Evolutionary conservation across 1,284 basidiomycete species (phyloP).

Genomic region (Puccinia hordei): DNA sequence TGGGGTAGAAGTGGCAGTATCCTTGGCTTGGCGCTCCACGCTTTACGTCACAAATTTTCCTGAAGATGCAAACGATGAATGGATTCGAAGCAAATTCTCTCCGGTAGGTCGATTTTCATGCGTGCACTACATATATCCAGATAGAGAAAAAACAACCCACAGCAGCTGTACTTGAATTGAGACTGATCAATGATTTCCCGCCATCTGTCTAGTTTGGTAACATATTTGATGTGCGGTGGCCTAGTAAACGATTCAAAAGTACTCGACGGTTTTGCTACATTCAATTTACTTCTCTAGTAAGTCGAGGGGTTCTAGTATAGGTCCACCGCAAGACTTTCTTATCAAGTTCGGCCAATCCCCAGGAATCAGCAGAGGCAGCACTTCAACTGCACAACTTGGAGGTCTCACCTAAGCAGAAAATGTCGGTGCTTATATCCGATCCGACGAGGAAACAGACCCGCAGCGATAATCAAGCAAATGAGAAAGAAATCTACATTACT

Average conservation of each 20-base stretch:
- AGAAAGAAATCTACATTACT: conserved; percentile 80
- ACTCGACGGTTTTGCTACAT: conserved; percentile 92
- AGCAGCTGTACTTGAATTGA: not conserved
- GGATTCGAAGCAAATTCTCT: conserved; percentile 74
- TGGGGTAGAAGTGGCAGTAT: conserved; percentile 74
- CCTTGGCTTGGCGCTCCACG: conserved; percentile 90
- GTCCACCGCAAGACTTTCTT: not conserved
- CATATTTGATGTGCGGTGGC: conserved; percentile 94
- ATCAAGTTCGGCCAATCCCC: conserved; percentile 28
- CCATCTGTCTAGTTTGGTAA: conserved; percentile 70
- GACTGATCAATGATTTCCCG: not conserved
- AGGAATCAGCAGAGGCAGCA: conserved; percentile 75
- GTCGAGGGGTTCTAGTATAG: conserved; percentile 56
- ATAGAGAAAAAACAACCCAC: too few species aligned
- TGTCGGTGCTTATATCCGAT: conserved; percentile 86
- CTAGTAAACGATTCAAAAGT: conserved; percentile 90
- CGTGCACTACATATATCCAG: too few species aligned
- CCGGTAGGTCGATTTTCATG: conserved; percentile 64
- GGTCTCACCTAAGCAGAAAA: conserved; percentile 64
- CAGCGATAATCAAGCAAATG: conserved; percentile 76
- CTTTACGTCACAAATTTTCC: conserved; percentile 97
- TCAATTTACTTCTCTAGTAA: conserved; percentile 79
- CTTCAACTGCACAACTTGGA: conserved; percentile 76
- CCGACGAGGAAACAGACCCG: conserved; percentile 83
- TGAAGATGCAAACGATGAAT: conserved; percentile 76